phyloP scores from a whole-genome alignment of 768 basidiomycete species.

The Termitomyces sp. region DNA sequence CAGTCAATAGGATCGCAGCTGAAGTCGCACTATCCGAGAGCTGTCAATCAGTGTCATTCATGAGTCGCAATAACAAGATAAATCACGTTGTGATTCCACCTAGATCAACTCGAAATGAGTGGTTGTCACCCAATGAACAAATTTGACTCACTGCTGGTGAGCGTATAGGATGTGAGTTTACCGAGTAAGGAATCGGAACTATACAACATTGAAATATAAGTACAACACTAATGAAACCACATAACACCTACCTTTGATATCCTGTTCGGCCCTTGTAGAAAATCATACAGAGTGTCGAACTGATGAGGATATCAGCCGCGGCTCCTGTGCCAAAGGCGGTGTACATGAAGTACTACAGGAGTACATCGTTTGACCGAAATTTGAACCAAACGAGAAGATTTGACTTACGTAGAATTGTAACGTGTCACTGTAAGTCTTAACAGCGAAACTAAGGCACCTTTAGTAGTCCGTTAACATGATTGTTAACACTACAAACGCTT shows the following conservation, averaged over 20 bases:
- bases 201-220: neutral
- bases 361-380: neutral
- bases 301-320: slow-evolving; percentile 1
- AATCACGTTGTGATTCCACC: slow-evolving; percentile 5
- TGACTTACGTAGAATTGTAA: slow-evolving; percentile 2
- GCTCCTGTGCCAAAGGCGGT: slow-evolving; percentile 2
- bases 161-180: slow-evolving; percentile 6
- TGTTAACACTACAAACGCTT: neutral
- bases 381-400: neutral
- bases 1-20: neutral
- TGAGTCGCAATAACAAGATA: neutral
- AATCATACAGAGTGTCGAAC: neutral
- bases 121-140: neutral
- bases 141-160: slow-evolving; percentile 5
- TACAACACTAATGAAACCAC: neutral
- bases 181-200: slow-evolving; percentile 6
- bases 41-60: neutral
- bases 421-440: neutral
- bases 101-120: neutral
- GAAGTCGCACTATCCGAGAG: neutral
- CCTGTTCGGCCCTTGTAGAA: slow-evolving; percentile 2
- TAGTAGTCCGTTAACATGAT: neutral
- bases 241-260: neutral
- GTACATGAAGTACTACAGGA: neutral
- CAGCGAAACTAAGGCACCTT: neutral